Evolutionary conservation across 495 filamentous ascomycete genomes (phyloP).

Genomic region (Staphylotrichum longicolle): DNA sequence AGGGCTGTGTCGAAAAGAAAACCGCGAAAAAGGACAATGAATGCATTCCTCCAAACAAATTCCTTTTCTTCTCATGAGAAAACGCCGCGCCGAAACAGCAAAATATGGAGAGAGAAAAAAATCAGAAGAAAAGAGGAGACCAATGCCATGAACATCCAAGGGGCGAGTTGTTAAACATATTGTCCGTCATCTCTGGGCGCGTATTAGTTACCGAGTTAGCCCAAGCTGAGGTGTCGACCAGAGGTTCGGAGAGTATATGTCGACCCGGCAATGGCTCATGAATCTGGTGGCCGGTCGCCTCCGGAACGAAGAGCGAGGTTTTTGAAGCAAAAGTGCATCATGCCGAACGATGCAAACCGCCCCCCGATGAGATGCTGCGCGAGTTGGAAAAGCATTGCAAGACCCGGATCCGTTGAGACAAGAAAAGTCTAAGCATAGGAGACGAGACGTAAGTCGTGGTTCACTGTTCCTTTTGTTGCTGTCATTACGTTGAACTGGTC

Average conservation of each 20-base stretch:
- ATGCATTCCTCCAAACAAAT: conserved; percentile 7
- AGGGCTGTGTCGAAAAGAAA: neutral
- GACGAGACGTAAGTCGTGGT: conserved; percentile 13
- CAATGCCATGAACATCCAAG: conserved; percentile 7
- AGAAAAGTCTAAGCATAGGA: conserved; percentile 8
- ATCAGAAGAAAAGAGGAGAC: conserved; percentile 6
- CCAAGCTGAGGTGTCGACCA: neutral
- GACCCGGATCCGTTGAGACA: neutral
- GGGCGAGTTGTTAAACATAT: conserved; percentile 8
- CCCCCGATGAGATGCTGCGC: conserved; percentile 10
- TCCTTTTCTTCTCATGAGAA: conserved; percentile 10
- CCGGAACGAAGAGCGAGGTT: no score
- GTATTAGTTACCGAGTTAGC: conserved; percentile 2
- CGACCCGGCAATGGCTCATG: no score
- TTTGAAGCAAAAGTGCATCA: no score
- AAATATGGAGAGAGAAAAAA: neutral
- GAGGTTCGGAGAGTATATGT: no score
- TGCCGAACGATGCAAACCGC: conserved; percentile 5
- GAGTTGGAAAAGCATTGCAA: conserved; percentile 4
- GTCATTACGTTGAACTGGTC: neutral
- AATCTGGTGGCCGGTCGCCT: no score
- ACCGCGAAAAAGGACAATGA: conserved; percentile 6
- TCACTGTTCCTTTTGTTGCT: neutral
- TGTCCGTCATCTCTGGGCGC: conserved; percentile 10
- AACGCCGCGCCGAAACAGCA: conserved; percentile 20